Base-by-base conservation (phyloP, 2,329 filamentous ascomycete genomes). In the Fusarium aywerte region DNA sequence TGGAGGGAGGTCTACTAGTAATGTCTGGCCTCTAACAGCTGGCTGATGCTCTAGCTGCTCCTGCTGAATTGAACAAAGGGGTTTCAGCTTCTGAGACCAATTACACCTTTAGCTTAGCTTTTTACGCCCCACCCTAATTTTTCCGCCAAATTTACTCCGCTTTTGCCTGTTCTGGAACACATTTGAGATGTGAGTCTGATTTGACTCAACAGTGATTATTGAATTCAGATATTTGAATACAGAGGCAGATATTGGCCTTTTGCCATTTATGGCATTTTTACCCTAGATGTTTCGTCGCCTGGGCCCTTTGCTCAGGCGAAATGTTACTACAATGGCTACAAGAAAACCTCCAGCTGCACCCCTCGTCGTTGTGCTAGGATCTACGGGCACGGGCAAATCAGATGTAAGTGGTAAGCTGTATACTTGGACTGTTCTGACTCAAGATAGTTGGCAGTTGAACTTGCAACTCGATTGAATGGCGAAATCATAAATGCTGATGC, bases 401-500 rank as follows among this genome's bases (percentile, higher is more conserved):
- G 90, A 96, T 82, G 93, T 96, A 83, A 74, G 81, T 57, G 48
- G 12, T 20, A 29, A 36, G 18, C 49, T 44, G 32, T 23, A 44
- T 29, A 20, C 20, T 3, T 25, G 23, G n/a, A 31, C 48, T 29
- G 50, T 9, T 56, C 52, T 65, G 36, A 62, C 62, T 15, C 5
- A 45, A 42, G 8, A 7, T 65, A 97, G 93, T 86, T 97, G 69
- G 96, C 96, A 10, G 90, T 99, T 38, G 92, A 97, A 66, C 81
- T 99, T 50, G 96, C 96, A 1, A 84, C 84, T 39, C 87, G 85
- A 21, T 94, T 93, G 79, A 90, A 96, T 77, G 96, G 96, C 75
- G 96, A 99, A 78, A 87, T 99, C 51, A 93, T 99, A 80, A 99
- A 99, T 76, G 92, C 92, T 44, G 96, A 99, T 83, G 96, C 96